Base-by-base conservation (phyloP, 228 moss, liverwort and hornwort genomes). In the Sphagnum fallax region DNA sequence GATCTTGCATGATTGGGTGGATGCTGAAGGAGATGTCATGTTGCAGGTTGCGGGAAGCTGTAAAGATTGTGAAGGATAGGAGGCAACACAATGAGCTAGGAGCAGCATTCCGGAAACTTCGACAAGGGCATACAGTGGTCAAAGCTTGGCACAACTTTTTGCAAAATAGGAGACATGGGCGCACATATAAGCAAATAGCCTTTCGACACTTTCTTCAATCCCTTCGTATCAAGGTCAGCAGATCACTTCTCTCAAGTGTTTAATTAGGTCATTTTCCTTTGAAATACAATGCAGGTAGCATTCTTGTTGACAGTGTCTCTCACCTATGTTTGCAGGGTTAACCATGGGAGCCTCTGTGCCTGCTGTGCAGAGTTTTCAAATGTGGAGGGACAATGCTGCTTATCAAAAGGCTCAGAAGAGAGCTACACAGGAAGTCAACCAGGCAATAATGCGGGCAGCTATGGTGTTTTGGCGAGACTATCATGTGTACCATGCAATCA, bases 401-500 rank as follows among this genome's bases (percentile, higher is more conserved):
- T 93, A 87, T 68, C 70, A 83, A 47, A 98, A 92, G 71, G 89
- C 93, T 65, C 89, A 89, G 67, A 82, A 84, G 69, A 81, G 91
- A 73, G 93, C 98, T 77, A 89, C 83, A 67, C 71, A 88, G 72
- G 98, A 93, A 89, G 92, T 98, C 52, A 98, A 91, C 69, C 93
- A 98, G 76, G 98, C 93, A 69, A 91, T 98, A 49, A 90, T 91
- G 73, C 88, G 93, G 77, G 98, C 98, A 74, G 98, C 98, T 32
- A 98, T 98, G 98, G 98, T 98, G 49, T 98, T 98, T 72, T 98
- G 98, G 98, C 91, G 91, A 78, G 98, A 98, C 70, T 86, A 89
- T 87, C 98, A 98, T 80, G 85, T 91, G 57, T 91, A 88, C 76
- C 78, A 93, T 80, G 87, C 98, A 80, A 87, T 98, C 71, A 93